These are phyloP conservation scores for Pholiota adiposa DNA, from an alignment of 1,284 basidiomycete species.

Conservation along the genomic window DNA sequence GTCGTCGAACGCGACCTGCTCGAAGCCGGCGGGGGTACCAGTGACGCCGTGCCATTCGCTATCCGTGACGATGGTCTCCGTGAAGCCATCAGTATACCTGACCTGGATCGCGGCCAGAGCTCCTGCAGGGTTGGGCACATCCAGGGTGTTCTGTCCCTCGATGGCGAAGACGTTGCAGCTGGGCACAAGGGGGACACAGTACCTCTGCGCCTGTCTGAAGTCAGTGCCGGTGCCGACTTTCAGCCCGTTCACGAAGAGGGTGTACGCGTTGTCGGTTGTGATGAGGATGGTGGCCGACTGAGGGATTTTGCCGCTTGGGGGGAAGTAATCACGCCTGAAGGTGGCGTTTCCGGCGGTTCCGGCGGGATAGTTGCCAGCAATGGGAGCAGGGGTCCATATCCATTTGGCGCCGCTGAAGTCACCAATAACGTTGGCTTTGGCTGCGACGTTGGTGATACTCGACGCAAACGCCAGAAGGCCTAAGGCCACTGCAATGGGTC, in stretches of 20 bases:
- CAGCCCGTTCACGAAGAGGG: constrained; percentile 32
- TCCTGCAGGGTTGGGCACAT: constrained; percentile 22
- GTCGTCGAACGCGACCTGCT: constrained; percentile 30
- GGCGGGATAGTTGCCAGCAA: constrained; percentile 4
- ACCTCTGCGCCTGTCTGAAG: constrained; percentile 21
- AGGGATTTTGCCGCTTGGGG: constrained; percentile 24
- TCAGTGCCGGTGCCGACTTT: constrained; percentile 22
- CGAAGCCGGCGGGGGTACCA: constrained; percentile 26
- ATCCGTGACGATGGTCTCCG: constrained; percentile 32
- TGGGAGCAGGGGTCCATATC: constrained; percentile 18
- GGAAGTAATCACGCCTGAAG: constrained; percentile 29
- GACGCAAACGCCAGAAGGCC: background rate
- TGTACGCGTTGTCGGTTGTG: constrained; percentile 29
- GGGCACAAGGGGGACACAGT: constrained; percentile 28
- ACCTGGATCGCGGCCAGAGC: constrained; percentile 30
- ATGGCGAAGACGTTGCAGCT: constrained; percentile 32
- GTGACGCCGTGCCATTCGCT: constrained; percentile 27
- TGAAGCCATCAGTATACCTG: constrained; percentile 30
- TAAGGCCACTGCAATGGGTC: background rate
- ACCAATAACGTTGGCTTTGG: constrained; percentile 12
- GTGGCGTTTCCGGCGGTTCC: constrained; percentile 20
- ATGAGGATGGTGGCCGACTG: constrained; percentile 29
- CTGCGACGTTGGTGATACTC: background rate
- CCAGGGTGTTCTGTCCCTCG: constrained; percentile 17
- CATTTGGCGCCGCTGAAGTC: constrained; percentile 20